These are phyloP conservation scores for Exophiala sp. DNA, from an alignment of 2,329 filamentous ascomycete genomes.

Conservation along the genomic window DNA sequence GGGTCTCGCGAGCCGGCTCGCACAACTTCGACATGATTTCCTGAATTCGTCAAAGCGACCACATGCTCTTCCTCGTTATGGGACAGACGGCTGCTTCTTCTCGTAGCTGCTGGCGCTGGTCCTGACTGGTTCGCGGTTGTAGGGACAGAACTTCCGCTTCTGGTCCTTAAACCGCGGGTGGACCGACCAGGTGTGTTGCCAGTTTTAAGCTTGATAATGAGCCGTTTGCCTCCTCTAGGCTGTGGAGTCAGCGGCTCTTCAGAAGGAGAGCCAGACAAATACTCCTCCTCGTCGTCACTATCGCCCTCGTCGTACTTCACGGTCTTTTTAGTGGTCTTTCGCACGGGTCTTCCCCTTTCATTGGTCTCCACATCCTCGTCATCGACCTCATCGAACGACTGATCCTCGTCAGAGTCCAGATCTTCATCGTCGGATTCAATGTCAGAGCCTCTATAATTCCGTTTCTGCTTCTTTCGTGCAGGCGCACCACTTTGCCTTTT, in stretches of 20 bases:
- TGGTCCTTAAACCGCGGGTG: constrained; percentile 29
- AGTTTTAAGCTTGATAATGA: constrained; percentile 26
- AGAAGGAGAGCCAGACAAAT: constrained; percentile 24
- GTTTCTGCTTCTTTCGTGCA: constrained; percentile 33
- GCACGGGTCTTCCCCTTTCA: constrained; percentile 52
- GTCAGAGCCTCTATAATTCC: constrained; percentile 35
- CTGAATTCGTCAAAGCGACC: constrained; percentile 54
- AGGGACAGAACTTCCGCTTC: constrained; percentile 32
- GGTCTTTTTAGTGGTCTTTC: constrained; percentile 50
- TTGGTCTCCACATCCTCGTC: constrained; percentile 47
- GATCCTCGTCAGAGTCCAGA: constrained; percentile 39
- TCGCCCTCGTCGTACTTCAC: constrained; percentile 52
- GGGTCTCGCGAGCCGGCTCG: constrained; percentile 51
- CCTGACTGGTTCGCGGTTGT: constrained; percentile 27
- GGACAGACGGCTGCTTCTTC: constrained; percentile 55
- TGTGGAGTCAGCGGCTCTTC: constrained; percentile 30
- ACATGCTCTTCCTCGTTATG: constrained; percentile 53
- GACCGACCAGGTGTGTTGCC: constrained; percentile 25
- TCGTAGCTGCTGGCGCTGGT: constrained; percentile 29
- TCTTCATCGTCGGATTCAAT: constrained; percentile 45
- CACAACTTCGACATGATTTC: constrained; percentile 51
- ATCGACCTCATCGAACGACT: constrained; percentile 40
- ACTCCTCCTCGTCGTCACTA: constrained; percentile 29
- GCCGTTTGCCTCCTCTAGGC: constrained; percentile 30
- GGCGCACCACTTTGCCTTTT: constrained; percentile 33